Conservation (phyloP, 2,329 filamentous ascomycete genomes). For the Domatiomyces globalis region DNA sequence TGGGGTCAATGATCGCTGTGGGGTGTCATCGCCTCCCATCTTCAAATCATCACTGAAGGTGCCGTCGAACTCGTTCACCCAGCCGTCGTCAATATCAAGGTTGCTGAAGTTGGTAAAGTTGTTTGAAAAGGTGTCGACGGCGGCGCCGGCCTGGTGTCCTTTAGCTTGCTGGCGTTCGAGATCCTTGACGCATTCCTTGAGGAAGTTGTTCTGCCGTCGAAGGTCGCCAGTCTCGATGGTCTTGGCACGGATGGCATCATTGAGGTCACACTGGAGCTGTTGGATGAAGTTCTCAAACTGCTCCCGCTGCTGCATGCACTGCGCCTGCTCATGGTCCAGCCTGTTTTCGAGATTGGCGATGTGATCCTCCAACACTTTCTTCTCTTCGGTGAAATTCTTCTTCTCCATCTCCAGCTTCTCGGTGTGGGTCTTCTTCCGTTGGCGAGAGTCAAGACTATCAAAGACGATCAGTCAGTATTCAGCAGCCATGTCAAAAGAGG, state of each 20-base stretch:
- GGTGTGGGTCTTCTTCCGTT: constrained; percentile 96
- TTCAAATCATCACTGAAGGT: constrained; percentile 49
- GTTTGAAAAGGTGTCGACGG: constrained; percentile 46
- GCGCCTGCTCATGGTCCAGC: constrained; percentile 37
- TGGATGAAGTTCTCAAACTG: constrained; percentile 64
- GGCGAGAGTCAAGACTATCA: constrained; percentile 75
- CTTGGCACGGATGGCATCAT: constrained; percentile 76
- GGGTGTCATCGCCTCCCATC: constrained; percentile 43
- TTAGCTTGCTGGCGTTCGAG: constrained; percentile 27
- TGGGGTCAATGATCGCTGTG: constrained; percentile 28
- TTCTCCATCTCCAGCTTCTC: constrained; percentile 95
- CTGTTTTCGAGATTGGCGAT: constrained; percentile 32
- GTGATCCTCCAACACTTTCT: constrained; percentile 66
- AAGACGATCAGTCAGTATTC: constrained; percentile 13
- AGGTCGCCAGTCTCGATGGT: constrained; percentile 83
- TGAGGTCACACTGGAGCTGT: constrained; percentile 68
- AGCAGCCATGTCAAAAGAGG: constrained; percentile 19
- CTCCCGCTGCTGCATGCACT: constrained; percentile 55
- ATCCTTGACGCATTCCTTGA: constrained; percentile 50
- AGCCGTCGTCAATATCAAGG: constrained; percentile 64
- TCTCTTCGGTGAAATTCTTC: constrained; percentile 68
- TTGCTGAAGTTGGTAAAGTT: constrained; percentile 72
- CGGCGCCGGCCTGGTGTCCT: constrained; percentile 6
- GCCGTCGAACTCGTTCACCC: constrained; percentile 72
- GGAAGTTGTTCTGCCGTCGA: constrained; percentile 78